These are phyloP conservation scores for Aspergillus brasiliensis DNA, from an alignment of 2,329 filamentous ascomycete species.

Conservation along the genomic window DNA sequence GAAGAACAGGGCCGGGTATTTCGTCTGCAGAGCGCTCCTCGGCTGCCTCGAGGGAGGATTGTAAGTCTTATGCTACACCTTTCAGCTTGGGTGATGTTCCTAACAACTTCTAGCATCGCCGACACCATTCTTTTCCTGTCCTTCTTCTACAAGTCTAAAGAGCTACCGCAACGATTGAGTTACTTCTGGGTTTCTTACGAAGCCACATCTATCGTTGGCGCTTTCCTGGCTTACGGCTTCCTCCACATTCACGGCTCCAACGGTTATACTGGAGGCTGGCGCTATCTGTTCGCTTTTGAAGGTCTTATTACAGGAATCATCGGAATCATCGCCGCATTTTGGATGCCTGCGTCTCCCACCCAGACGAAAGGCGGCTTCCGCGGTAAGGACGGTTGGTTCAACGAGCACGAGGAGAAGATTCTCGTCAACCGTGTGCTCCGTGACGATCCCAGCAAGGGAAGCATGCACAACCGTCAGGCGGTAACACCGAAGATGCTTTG, in stretches of 20 bases:
- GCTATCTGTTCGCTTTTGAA: constrained; percentile 47
- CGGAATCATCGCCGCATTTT: constrained; percentile 59
- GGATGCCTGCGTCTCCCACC: constrained; percentile 66
- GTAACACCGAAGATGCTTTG: constrained; percentile 53
- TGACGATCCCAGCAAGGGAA: constrained; percentile 60
- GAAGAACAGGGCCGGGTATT: constrained; percentile 47
- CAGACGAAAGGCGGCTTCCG: constrained; percentile 64
- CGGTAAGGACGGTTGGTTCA: constrained; percentile 67
- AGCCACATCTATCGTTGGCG: constrained; percentile 48
- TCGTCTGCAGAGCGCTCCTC: constrained; percentile 48
- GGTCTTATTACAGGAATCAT: constrained; percentile 56
- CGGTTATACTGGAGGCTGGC: constrained; percentile 44
- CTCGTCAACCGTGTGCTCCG: constrained; percentile 66
- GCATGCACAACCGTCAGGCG: constrained; percentile 63
- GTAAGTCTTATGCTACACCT: constrained; percentile 51
- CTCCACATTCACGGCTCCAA: constrained; percentile 41
- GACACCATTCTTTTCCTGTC: constrained; percentile 60
- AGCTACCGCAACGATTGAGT: constrained; percentile 67
- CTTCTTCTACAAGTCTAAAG: constrained; percentile 74
- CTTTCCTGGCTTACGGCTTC: constrained; percentile 51
- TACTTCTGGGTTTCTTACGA: constrained; percentile 71
- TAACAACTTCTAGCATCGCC: constrained; percentile 35
- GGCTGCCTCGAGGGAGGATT: constrained; percentile 59
- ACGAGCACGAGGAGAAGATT: constrained; percentile 67
- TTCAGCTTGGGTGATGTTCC: constrained; percentile 29